These are phyloP conservation scores for Parastagonospora nodorum DNA, from an alignment of 2,329 filamentous ascomycete species.

Conservation along the genomic window DNA sequence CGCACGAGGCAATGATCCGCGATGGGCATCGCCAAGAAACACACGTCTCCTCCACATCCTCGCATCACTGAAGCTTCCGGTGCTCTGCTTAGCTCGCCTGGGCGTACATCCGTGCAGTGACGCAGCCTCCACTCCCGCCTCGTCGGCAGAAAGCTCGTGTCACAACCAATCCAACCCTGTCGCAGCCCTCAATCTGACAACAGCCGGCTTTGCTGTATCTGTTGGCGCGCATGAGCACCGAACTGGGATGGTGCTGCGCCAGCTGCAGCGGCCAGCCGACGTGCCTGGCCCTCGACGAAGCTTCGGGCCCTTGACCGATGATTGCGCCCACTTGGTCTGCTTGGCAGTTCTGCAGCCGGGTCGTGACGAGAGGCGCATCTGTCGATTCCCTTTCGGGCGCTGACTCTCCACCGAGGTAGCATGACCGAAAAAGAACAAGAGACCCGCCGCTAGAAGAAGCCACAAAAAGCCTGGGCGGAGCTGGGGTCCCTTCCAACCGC, in stretches of 20 bases:
- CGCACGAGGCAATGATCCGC: slow-evolving; percentile 22
- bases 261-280: slow-evolving; percentile 2
- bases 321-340: slow-evolving; percentile 11
- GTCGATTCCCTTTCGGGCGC: slow-evolving; percentile 21
- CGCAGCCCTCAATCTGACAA: slow-evolving; percentile 34
- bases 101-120: slow-evolving; percentile 33
- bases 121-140: slow-evolving; percentile 43
- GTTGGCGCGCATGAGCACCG: slow-evolving; percentile 31
- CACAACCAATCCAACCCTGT: slow-evolving; percentile 35
- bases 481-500: slow-evolving; percentile 20
- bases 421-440: slow-evolving; percentile 28
- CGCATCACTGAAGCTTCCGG: slow-evolving; percentile 38
- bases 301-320: slow-evolving; percentile 16
- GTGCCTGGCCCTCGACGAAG: slow-evolving; percentile 39
- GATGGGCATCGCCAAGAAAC: slow-evolving; percentile 28
- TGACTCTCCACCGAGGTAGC: slow-evolving; percentile 21
- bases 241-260: slow-evolving; percentile 27
- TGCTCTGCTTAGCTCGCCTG: slow-evolving; percentile 35
- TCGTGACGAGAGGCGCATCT: slow-evolving; percentile 30
- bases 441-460: slow-evolving; percentile 33
- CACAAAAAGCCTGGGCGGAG: slow-evolving; percentile 30
- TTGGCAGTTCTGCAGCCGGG: slow-evolving; percentile 19
- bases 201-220: slow-evolving; percentile 32
- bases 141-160: slow-evolving; percentile 40
- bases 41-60: slow-evolving; percentile 30